Percentiles rank a stretch among this genome's conserved stretches.
Conservation (phyloP, 2,329 filamentous ascomycete genomes). For the Dactylellina haptotyla region DNA sequence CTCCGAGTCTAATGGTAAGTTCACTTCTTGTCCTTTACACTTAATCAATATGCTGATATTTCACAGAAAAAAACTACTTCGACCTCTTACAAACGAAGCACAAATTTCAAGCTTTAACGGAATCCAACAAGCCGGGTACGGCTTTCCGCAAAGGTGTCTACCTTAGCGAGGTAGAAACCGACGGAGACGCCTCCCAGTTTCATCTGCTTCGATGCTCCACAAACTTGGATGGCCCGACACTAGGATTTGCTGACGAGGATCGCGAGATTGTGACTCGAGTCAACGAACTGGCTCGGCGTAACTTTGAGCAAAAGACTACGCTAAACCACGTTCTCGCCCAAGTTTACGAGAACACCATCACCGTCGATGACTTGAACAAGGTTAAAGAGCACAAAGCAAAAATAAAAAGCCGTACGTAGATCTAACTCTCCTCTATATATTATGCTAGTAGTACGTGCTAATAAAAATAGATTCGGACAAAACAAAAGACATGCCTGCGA, state of each 20-base stretch:
- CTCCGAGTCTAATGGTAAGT: constrained; percentile 1
- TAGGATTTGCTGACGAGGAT: constrained; percentile 24
- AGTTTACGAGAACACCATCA: constrained; percentile 28
- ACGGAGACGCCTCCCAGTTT: constrained; percentile 23
- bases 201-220: constrained; percentile 27
- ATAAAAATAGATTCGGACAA: constrained; percentile 24
- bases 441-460: neutral
- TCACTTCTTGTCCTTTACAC: neutral
- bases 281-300: constrained; percentile 20
- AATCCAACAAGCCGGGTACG: constrained; percentile 27
- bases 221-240: constrained; percentile 19
- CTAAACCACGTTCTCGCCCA: constrained; percentile 35
- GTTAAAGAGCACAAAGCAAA: constrained; percentile 25
- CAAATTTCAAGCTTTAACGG: constrained; percentile 29
- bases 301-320: constrained; percentile 17
- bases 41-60: neutral
- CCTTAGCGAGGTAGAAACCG: constrained; percentile 25
- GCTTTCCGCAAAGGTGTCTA: constrained; percentile 32
- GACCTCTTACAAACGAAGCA: constrained; percentile 14
- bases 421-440: neutral
- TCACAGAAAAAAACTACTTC: constrained; percentile 17
- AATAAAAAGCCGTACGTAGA: constrained; percentile 31
- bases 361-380: constrained; percentile 5
- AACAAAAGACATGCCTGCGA: constrained; percentile 27
- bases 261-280: constrained; percentile 21